phyloP scores from a whole-genome alignment of 2,329 filamentous ascomycete genomes.

The Botrytis paeoniae region DNA sequence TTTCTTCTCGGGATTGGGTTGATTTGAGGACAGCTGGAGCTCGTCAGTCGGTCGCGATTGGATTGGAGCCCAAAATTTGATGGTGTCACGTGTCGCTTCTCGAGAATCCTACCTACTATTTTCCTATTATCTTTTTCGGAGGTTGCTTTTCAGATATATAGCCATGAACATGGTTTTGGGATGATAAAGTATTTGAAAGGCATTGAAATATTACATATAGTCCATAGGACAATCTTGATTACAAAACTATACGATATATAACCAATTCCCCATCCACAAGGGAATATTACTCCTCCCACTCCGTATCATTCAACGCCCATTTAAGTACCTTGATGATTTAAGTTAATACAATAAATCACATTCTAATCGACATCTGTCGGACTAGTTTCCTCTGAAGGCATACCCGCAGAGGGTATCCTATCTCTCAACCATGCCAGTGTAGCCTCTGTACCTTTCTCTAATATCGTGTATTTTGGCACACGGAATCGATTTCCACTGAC shows the following conservation, averaged over 20 bases:
- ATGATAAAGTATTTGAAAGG: not conserved
- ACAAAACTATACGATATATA: constrained; percentile 15
- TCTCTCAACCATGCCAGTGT: constrained; percentile 78
- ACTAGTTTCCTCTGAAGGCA: constrained; percentile 48
- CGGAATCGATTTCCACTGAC: constrained; percentile 84
- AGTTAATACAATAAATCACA: not conserved
- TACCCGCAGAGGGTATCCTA: constrained; percentile 61
- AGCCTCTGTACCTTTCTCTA: constrained; percentile 85
- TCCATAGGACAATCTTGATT: constrained; percentile 22
- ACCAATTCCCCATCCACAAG: not conserved
- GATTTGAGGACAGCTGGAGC: constrained; percentile 26
- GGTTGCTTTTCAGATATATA: not conserved
- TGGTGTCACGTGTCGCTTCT: not conserved
- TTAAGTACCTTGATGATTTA: not conserved
- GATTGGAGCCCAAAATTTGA: not conserved
- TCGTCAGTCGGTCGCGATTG: constrained; percentile 4
- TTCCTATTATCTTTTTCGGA: not conserved
- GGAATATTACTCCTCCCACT: constrained; percentile 10
- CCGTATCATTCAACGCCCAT: constrained; percentile 16
- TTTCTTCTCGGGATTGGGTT: not conserved
- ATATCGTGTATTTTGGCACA: constrained; percentile 77
- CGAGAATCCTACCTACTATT: too few species aligned
- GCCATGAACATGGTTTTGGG: not conserved
- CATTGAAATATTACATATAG: constrained; percentile 5
- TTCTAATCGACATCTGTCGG: constrained; percentile 25